Evolutionary conservation across 331 rosid species (phyloP), one percentile per base, ranked within the genome.

Genomic region (Dryas integrifolia): DNA sequence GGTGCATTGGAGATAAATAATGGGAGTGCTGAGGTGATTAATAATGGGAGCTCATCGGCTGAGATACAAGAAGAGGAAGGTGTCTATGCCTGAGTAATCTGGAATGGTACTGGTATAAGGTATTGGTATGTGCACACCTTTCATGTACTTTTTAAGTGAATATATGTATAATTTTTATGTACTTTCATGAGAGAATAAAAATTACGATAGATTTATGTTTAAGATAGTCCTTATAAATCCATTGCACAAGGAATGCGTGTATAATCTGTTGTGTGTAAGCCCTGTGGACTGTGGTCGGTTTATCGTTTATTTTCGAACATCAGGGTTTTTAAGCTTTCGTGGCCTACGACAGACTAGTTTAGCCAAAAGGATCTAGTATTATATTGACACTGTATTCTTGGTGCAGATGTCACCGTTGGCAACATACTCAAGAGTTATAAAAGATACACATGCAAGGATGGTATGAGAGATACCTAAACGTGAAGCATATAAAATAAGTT

Each of bases 21-120:
- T 24, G 78, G 26, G 74, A 80, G 69, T 39, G 79, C 56, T 69
- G 67, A 10, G 4, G 24, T 14, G 43, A 16, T 63, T 11, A 43
- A 11, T 63, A 63, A 63, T 8, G 68, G 68, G 15, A 63, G 9
- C 43, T 43, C 68, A 16, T 81, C 83, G 7, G 47, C 78, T 21
- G 96, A 89, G 85, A 86, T 86, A 65, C 88, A 81, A 56, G 88
- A 86, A 71, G 86, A 74, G 44, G 79, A 82, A 48, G 74, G 68
- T 44, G 71, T 41, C 51, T 40, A 40, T 18, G 35, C 35, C 35
- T 26, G 38, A 68, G 58, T 35, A 55, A 58, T 55, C 40, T 6
- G 15, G 49, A 40, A 21, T 21, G 21, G 21, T 21, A 21, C 21
- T 24, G 41, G 60, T 51, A 64, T 39, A 76, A 59, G 81, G 73